Evolutionary conservation across 768 basidiomycete species (phyloP).

Genomic region (Termitomyces sp.): DNA sequence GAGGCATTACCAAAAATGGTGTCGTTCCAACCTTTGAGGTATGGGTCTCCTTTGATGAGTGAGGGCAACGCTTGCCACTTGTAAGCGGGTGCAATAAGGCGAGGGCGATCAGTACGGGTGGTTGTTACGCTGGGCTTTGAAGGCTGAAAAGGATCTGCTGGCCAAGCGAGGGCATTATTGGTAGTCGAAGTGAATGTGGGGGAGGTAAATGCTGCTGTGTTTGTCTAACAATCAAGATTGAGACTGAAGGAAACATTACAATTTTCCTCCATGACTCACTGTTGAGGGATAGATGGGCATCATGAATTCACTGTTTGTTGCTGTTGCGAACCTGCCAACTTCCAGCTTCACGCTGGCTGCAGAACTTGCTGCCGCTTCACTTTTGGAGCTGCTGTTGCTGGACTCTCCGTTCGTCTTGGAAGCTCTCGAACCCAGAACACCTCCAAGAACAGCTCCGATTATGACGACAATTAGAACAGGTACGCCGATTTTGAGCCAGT

Average conservation of each 20-base stretch:
- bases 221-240: conserved; percentile 46
- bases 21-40: conserved; percentile 84
- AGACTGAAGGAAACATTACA: neutral
- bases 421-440: conserved; percentile 68
- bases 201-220: conserved; percentile 61
- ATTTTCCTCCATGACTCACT: conserved; percentile 44
- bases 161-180: conserved; percentile 61
- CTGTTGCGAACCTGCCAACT: conserved; percentile 68
- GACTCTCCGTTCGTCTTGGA: conserved; percentile 28
- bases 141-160: conserved; percentile 72
- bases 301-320: conserved; percentile 75
- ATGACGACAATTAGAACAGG: conserved; percentile 64
- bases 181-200: conserved; percentile 70
- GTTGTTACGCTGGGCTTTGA: conserved; percentile 54
- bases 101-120: conserved; percentile 78
- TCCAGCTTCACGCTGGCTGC: conserved; percentile 55
- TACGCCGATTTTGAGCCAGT: conserved; percentile 75
- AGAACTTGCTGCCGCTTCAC: conserved; percentile 47
- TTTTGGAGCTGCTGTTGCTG: conserved; percentile 29
- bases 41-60: conserved; percentile 80
- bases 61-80: conserved; percentile 83
- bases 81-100: conserved; percentile 86
- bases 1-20: conserved; percentile 90
- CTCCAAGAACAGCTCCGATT: conserved; percentile 68
- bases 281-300: conserved; percentile 87